Evolutionary conservation across 306 rosid genomes (phyloP), one percentile per base, ranked within the genome.

Genomic region (Betula pendula): DNA sequence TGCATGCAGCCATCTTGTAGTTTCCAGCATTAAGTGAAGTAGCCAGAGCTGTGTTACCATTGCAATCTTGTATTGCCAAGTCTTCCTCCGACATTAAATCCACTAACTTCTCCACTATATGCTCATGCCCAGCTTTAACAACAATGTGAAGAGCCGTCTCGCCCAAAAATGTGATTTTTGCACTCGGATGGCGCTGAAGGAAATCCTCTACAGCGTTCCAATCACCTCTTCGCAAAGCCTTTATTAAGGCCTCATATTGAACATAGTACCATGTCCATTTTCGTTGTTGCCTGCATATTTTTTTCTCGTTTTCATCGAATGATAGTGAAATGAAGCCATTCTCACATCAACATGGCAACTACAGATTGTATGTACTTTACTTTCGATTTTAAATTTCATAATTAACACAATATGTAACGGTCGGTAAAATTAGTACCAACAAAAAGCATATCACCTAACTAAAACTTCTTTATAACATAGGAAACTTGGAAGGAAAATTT

Each of bases 101-200:
- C 11, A 76, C 74, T 67, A 76, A 40, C 51, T 24, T 15, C 55
- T 40, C n/a, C 4, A 50, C 74, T 0, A 76, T 51, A 22, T 67
- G 5, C 19, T 0, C 53, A 11, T 67, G 74, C 11, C 44, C 10
- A 2, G 20, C 0, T 3, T 3, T 1, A 12, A 9, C 65, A 14
- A 74, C 74, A 2, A 51, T 3, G n/a, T 22, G 67, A 66, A 76
- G 80, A 38, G 42, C 66, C 13, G 73, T 76, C 35, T 20, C 1
- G 1, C 71, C 49, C 1, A 0, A 0, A 19, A 5, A 0, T 47
- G 48, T 2, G 3, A 9, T 22, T 0, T 0, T 24, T 40, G 19
- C 67, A 4, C 35, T 1, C 0, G 22, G 47, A 0, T 51, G 22
- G 35, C 0, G 7, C 13, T 38, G 5, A 9, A 51, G 4, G 13